Percentiles rank a stretch among this genome's conserved stretches.
Conservation (phyloP, 1,284 basidiomycete species). For the Wallemia hederae region DNA sequence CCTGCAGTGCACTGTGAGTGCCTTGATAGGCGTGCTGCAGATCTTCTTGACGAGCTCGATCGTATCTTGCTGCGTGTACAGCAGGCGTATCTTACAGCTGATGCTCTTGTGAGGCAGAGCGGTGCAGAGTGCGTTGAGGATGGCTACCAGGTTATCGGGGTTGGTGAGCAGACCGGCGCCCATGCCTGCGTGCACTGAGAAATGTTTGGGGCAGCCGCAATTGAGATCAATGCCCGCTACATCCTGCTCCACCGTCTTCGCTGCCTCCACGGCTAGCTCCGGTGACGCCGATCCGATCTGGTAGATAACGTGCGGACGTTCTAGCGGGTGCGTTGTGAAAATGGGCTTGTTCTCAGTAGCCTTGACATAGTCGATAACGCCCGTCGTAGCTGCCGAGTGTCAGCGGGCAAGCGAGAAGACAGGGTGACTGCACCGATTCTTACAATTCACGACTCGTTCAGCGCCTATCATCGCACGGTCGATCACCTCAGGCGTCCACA, state of each 20-base stretch:
- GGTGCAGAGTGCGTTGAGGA: conserved; percentile 41
- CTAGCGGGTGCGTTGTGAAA: conserved; percentile 76
- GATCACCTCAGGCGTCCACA: conserved; percentile 91
- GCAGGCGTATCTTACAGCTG: conserved; percentile 67
- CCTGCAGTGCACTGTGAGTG: conserved; percentile 79
- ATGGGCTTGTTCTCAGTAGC: conserved; percentile 39
- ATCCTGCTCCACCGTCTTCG: conserved; percentile 56
- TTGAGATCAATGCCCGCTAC: conserved; percentile 83
- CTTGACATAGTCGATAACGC: conserved; percentile 58
- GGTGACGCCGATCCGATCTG: conserved; percentile 80
- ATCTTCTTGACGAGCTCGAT: conserved; percentile 61
- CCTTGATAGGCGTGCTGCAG: conserved; percentile 44
- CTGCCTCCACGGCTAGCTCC: conserved; percentile 66
- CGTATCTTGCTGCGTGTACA: conserved; percentile 63
- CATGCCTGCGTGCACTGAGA: conserved; percentile 85
- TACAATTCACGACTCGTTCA: conserved; percentile 53
- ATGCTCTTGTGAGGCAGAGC: conserved; percentile 56
- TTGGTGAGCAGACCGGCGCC: conserved; percentile 78
- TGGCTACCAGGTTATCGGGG: conserved; percentile 65
- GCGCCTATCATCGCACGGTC: conserved; percentile 83
- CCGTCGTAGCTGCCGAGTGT: conserved; percentile 32
- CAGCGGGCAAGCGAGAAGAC: background rate
- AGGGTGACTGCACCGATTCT: conserved; percentile 19
- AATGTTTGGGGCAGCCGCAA: conserved; percentile 84
- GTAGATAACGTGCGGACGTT: conserved; percentile 64